These are phyloP conservation scores for Rhodotorula mucilaginosa DNA, from an alignment of 1,284 basidiomycete genomes.

Conservation along the genomic window DNA sequence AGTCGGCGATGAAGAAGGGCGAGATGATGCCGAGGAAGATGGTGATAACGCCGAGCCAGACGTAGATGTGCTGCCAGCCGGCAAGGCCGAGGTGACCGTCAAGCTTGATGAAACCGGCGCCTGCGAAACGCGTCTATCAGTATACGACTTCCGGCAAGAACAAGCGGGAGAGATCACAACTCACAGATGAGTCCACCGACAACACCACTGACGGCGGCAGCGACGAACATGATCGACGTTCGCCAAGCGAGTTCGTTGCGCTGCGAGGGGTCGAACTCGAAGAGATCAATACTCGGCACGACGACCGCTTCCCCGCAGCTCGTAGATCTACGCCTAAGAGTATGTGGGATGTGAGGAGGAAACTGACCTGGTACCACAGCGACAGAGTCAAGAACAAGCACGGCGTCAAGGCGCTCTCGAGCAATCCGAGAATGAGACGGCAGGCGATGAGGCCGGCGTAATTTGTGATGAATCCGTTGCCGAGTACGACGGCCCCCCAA, in stretches of 20 bases:
- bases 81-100: slow-evolving; percentile 7
- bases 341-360: slow-evolving; percentile 38
- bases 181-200: neutral
- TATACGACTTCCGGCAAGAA: too few species aligned
- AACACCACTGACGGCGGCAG: neutral
- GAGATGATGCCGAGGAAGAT: neutral
- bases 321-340: neutral
- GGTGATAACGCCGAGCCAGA: slow-evolving; percentile 12
- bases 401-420: slow-evolving; percentile 15
- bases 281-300: slow-evolving; percentile 37
- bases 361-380: neutral
- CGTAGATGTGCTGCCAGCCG: slow-evolving; percentile 5
- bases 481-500: slow-evolving; percentile 22
- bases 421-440: slow-evolving; percentile 17
- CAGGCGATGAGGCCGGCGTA: slow-evolving; percentile 17
- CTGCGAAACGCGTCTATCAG: neutral
- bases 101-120: slow-evolving; percentile 14
- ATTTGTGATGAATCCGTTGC: slow-evolving; percentile 23
- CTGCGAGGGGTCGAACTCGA: slow-evolving; percentile 26
- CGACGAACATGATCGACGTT: slow-evolving; percentile 44
- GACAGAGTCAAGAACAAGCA: slow-evolving; percentile 11
- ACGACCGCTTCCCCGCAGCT: slow-evolving; percentile 4
- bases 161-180: neutral
- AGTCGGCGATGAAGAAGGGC: slow-evolving; percentile 18
- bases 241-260: slow-evolving; percentile 43